These are phyloP conservation scores for Fusarium chlamydosporum DNA, from an alignment of 2,329 filamentous ascomycete species.

Conservation along the genomic window DNA sequence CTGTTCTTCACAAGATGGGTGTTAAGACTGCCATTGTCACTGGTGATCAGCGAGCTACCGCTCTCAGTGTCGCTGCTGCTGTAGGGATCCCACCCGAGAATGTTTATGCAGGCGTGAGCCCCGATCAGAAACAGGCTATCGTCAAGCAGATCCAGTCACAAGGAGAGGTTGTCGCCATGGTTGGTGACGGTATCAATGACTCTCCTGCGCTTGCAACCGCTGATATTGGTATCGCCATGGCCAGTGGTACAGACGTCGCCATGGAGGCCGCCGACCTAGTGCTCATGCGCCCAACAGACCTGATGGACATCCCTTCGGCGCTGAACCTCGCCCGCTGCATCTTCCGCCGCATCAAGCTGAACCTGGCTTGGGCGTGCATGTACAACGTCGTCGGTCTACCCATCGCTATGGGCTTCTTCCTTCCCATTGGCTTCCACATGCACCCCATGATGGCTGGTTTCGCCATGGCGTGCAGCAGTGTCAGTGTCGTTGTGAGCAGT, in stretches of 20 bases:
- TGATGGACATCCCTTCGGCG: conserved; percentile 92
- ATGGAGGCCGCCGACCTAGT: conserved; percentile 98
- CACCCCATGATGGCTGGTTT: conserved; percentile 95
- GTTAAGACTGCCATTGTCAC: conserved; percentile 93
- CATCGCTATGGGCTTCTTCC: conserved; percentile 96
- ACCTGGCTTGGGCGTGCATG: conserved; percentile 90
- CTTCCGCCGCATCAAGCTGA: conserved; percentile 93
- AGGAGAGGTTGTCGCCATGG: conserved; percentile 91
- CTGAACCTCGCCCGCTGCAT: conserved; percentile 86
- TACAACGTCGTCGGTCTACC: conserved; percentile 94
- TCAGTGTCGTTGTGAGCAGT: conserved; percentile 89
- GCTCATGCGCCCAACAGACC: conserved; percentile 90
- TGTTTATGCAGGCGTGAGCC: conserved; percentile 89
- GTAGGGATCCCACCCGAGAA: conserved; percentile 84
- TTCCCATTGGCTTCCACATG: conserved; percentile 88
- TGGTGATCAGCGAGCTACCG: conserved; percentile 88
- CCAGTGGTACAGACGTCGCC: conserved; percentile 93
- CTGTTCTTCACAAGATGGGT: conserved; percentile 85
- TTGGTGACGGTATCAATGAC: conserved; percentile 98
- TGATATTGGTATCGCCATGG: conserved; percentile 92
- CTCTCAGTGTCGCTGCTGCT: conserved; percentile 82
- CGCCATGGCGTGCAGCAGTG: conserved; percentile 91
- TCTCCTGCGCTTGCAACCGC: conserved; percentile 94
- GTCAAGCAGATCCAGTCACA: conserved; percentile 80
- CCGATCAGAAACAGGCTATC: conserved; percentile 91